These are phyloP conservation scores for Lithocarpus polystachyus DNA, from an alignment of 306 rosid species.

Conservation along the genomic window DNA sequence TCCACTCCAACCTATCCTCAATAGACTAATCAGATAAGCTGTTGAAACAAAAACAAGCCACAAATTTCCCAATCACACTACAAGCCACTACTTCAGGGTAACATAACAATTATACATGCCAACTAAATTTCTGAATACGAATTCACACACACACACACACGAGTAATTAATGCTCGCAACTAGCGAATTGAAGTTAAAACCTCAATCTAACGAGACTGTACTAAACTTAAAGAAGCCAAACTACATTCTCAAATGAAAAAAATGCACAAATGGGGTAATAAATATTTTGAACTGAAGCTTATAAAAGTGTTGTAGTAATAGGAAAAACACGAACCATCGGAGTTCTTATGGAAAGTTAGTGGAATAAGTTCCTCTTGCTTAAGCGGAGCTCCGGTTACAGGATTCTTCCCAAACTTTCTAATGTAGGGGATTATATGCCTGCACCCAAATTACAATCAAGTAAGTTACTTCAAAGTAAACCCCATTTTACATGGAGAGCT, in stretches of 20 bases:
- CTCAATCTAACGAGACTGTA: no score
- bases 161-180: no score
- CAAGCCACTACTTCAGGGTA: background rate
- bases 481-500: background rate
- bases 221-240: no score
- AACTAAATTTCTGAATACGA: background rate
- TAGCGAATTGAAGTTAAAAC: no score
- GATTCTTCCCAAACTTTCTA: slow-evolving; percentile 81
- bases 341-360: slow-evolving; percentile 83
- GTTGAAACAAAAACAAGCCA: background rate
- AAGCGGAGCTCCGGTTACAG: slow-evolving; percentile 72
- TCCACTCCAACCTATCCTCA: no score
- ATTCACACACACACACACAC: no score
- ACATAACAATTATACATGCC: background rate
- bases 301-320: background rate
- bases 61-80: background rate
- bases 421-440: slow-evolving; percentile 84
- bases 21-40: background rate
- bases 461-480: background rate
- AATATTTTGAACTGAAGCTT: background rate
- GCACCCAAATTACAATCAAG: slow-evolving; percentile 23
- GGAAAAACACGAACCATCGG: slow-evolving; percentile 55
- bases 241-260: no score
- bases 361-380: slow-evolving; percentile 80
- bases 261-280: background rate